Evolutionary conservation across 1,284 basidiomycete genomes (phyloP).

Genomic region (Sporisorium sorghi): DNA sequence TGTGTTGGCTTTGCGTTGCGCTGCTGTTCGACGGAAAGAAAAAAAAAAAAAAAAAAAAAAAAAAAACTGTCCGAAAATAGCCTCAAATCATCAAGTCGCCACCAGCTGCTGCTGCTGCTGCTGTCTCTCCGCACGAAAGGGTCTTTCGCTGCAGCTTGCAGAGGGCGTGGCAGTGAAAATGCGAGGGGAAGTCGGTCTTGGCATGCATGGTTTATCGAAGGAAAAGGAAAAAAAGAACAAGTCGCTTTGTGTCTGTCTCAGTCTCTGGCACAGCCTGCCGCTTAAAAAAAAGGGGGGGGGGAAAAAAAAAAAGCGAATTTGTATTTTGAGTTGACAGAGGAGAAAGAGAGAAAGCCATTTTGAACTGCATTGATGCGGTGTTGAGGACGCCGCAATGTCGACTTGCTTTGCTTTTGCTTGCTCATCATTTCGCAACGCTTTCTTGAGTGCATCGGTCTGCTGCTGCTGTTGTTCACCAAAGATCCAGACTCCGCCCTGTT

Average conservation of each 20-base stretch:
- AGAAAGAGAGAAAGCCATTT: no score
- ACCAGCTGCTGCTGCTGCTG: not conserved
- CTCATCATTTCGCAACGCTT: not conserved
- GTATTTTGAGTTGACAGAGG: not conserved
- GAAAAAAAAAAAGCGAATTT: no score
- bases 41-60: no score
- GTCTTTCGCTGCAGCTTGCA: not conserved
- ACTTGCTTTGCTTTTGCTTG: no score
- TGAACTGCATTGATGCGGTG: no score
- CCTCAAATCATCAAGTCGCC: not conserved
- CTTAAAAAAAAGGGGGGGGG: no score
- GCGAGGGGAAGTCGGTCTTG: not conserved
- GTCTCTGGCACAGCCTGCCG: constrained; percentile 1
- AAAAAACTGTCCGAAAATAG: not conserved
- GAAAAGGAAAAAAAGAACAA: constrained; percentile 4
- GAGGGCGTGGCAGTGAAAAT: not conserved
- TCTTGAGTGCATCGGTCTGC: not conserved
- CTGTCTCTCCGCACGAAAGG: not conserved
- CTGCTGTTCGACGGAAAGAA: not conserved
- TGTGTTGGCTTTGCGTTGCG: not conserved
- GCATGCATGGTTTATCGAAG: not conserved
- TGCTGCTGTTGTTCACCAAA: not conserved
- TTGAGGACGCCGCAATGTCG: no score
- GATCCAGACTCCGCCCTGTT: constrained; percentile 27
- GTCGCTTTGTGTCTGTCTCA: not conserved